phyloP scores from a whole-genome alignment of 306 rosid genomes.

The Malus domestica region DNA sequence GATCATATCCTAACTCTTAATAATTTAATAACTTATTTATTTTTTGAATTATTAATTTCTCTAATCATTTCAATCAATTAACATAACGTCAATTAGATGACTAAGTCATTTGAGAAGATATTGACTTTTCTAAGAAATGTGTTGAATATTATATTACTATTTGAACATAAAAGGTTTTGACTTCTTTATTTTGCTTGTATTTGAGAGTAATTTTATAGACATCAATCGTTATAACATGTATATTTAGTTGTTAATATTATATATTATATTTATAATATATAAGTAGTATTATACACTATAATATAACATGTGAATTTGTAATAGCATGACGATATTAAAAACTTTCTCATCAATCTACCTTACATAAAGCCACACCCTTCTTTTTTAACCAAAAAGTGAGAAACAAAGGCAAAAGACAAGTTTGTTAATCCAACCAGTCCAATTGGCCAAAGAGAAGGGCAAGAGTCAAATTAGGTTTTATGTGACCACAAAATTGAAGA shows the following conservation, averaged over 20 bases:
- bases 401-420: background rate
- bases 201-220: background rate
- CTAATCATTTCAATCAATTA: background rate
- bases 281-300: too few relatives aligned
- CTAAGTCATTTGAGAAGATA: background rate
- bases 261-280: too few relatives aligned
- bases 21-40: background rate
- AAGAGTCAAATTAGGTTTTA: background rate
- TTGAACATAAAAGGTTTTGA: background rate
- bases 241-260: too few relatives aligned
- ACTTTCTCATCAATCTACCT: background rate
- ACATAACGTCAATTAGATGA: background rate
- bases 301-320: background rate
- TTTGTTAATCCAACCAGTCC: background rate
- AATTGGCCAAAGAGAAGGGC: background rate
- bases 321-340: background rate
- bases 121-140: too few relatives aligned
- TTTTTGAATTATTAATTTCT: background rate
- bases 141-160: too few relatives aligned
- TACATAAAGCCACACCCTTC: background rate
- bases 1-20: conserved; percentile 15
- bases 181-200: background rate
- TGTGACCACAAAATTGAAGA: background rate
- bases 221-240: too few relatives aligned
- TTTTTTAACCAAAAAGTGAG: background rate